Percentiles rank a stretch among this genome's conserved stretches.
Conservation (phyloP, 2,329 filamentous ascomycete genomes). For the Cladophialophora immunda region DNA sequence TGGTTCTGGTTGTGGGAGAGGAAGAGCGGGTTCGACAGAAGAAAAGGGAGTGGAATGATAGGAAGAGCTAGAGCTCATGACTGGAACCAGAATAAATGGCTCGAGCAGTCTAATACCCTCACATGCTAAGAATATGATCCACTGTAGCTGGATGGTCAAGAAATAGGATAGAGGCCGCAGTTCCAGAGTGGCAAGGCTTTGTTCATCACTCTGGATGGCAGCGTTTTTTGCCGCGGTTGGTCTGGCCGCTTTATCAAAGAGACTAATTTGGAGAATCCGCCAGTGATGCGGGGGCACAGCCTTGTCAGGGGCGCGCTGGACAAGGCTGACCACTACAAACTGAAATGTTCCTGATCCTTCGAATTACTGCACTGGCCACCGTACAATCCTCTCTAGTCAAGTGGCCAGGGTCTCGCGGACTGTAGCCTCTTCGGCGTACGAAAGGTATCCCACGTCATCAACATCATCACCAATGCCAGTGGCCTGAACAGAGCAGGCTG, state of each 20-base stretch:
- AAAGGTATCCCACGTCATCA: too few relatives aligned
- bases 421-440: neutral
- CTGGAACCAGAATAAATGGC: conserved; percentile 1
- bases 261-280: neutral
- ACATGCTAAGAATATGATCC: neutral
- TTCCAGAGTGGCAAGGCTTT: neutral
- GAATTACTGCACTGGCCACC: neutral
- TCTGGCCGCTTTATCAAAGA: conserved; percentile 3
- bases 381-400: too few relatives aligned
- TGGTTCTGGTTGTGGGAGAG: conserved; percentile 1
- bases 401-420: neutral
- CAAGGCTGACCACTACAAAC: neutral
- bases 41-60: neutral
- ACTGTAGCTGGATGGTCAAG: neutral
- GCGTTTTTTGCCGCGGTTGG: neutral
- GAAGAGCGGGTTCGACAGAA: neutral
- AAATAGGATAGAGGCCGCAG: neutral
- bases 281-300: neutral
- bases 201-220: neutral
- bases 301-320: neutral
- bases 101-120: neutral
- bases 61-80: conserved; percentile 18
- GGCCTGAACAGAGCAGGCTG: too few relatives aligned
- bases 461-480: too few relatives aligned
- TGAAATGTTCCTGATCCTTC: neutral